A percentile compares a stretch with the other conserved stretches of the same genome.
phyloP scores from a whole-genome alignment of 345 rosid species.

The Syzygium aromaticum region DNA sequence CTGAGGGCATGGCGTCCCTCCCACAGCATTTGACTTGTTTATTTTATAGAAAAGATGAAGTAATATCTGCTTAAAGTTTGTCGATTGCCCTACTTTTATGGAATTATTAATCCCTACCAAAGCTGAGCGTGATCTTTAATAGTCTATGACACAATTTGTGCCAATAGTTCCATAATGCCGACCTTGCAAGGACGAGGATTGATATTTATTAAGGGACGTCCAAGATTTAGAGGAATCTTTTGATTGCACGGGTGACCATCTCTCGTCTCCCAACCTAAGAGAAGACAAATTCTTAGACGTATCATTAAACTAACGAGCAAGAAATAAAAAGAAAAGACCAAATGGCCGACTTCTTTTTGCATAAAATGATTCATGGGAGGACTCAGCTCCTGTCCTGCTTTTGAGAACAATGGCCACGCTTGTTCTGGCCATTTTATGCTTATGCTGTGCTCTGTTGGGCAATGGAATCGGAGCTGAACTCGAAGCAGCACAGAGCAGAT shows the following conservation, averaged over 20 bases:
- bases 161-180: background rate
- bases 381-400: background rate
- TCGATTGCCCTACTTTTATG: background rate
- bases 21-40: background rate
- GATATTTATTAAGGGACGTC: background rate
- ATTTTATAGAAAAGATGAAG: background rate
- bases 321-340: background rate
- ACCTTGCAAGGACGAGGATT: background rate
- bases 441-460: conserved; percentile 5
- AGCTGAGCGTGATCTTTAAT: background rate
- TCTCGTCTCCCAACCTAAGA: background rate
- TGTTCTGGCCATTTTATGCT: background rate
- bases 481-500: background rate
- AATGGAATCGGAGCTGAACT: conserved; percentile 1
- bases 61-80: background rate
- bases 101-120: background rate
- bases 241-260: background rate
- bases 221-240: background rate
- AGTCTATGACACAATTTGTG: background rate
- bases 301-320: background rate
- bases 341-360: background rate
- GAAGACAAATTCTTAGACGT: background rate
- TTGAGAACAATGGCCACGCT: conserved; percentile 1
- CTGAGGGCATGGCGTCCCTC: background rate
- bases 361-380: background rate